A percentile compares a stretch with the other conserved stretches of the same genome.
Evolutionary conservation across 805 yeast species (phyloP).

Genomic region (Metschnikowia rubicola): DNA sequence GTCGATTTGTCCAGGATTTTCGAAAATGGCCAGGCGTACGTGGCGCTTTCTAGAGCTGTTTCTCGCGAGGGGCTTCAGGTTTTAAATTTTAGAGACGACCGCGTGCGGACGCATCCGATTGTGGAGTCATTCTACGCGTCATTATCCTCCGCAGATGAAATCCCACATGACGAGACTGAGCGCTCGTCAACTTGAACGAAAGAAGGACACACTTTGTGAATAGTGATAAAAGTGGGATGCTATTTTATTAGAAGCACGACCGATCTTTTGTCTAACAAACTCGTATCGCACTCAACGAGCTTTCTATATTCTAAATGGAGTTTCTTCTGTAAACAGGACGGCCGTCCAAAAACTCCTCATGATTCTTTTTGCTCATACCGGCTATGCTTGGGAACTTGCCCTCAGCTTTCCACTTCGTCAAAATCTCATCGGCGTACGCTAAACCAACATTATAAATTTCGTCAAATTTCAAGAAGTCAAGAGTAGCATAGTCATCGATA

Average conservation of each 20-base stretch:
- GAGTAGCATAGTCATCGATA: slow-evolving; percentile 83
- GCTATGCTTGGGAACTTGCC: slow-evolving; percentile 62
- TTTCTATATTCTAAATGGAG: slow-evolving; percentile 5
- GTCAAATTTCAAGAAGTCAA: slow-evolving; percentile 88
- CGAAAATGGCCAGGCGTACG: slow-evolving; percentile 83
- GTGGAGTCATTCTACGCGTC: slow-evolving; percentile 20
- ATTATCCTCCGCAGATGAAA: slow-evolving; percentile 23
- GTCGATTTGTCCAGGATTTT: slow-evolving; percentile 66
- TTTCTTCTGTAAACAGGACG: slow-evolving; percentile 14
- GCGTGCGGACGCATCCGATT: slow-evolving; percentile 14
- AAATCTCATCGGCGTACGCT: slow-evolving; percentile 59
- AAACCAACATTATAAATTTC: slow-evolving; percentile 83
- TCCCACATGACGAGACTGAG: slow-evolving; percentile 1
- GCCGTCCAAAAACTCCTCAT: slow-evolving; percentile 4
- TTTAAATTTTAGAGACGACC: slow-evolving; percentile 14
- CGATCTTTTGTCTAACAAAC: too few relatives aligned
- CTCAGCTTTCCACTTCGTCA: slow-evolving; percentile 49
- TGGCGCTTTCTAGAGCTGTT: slow-evolving; percentile 72
- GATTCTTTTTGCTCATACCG: slow-evolving; percentile 31
- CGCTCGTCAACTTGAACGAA: background rate
- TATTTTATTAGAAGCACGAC: too few relatives aligned
- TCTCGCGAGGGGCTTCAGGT: slow-evolving; percentile 19
- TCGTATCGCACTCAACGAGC: background rate
- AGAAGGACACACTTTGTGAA: background rate
- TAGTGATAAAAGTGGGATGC: background rate